Base-by-base conservation (phyloP, 352 stramenopile genomes). In the Globisporangium cederbergense region DNA sequence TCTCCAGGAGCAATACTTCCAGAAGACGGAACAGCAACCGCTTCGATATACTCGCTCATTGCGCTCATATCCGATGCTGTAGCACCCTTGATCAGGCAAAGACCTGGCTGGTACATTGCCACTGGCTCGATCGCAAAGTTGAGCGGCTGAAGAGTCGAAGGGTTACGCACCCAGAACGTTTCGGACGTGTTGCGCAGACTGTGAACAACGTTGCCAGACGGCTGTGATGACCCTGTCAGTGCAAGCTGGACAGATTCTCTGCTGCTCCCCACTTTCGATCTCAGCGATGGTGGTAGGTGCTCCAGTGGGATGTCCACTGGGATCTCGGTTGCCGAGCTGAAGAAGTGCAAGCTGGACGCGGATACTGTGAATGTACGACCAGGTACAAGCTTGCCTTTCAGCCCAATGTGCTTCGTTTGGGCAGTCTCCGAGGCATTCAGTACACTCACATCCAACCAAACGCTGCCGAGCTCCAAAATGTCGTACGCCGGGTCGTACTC, bases 301-400 rank as follows among this genome's bases (percentile, higher is more conserved):
- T 85, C 77, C 8, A 62, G 60, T 28, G 78, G 67, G 51, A 89
- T 76, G 54, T 89, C 77, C 14, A 62, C 45, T 1, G 77, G 73
- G 25, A 94, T 66, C 34, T 91, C 81, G 3, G 71, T 88, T 43
- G 81, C 71, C 28, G 75, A 76, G 8, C 83, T 85, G 59, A 93
- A 89, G 68, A 96, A 95, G 61, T 91, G 83, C 50, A 96, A 63
- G 50, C 70, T 90, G 6, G 83, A 89, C 10, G 82, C 76, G 20
- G 88, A 96, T n/a, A 95, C 51, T 14, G 81, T 71, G 61, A 96
- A 94, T 18, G 88, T 94, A 65, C 83, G 83, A 42, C 88, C 88
- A n/a, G 86, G 86, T 11, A 91, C 58, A 7, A 95, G 68, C 25
- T 89, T 89, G 36, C 88, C 88, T 54, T 86, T 83, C 1, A 96